A percentile compares a stretch with the other conserved stretches of the same genome.
phyloP scores from a whole-genome alignment of 208 protist genomes.

The Acanthamoeba divionensis region DNA sequence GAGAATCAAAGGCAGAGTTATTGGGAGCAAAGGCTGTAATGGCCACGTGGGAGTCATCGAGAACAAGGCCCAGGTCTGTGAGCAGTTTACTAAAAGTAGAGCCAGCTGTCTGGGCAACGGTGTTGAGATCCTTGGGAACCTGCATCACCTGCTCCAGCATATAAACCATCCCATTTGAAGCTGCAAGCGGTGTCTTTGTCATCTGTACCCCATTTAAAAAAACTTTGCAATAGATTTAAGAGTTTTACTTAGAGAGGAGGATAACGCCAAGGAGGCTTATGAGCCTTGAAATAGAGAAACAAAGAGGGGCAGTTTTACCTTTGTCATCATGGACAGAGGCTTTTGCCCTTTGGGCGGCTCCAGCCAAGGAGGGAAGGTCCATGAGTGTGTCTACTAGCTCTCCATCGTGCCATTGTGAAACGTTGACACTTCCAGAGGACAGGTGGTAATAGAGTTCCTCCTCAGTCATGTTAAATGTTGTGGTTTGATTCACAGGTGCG shows the following conservation, averaged over 20 bases:
- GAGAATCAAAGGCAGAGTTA: no score
- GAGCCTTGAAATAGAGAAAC: neutral
- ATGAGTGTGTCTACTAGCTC: neutral
- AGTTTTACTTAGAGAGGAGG: neutral
- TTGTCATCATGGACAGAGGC: neutral
- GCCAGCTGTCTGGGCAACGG: neutral
- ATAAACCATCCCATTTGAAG: neutral
- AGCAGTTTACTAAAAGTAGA: neutral
- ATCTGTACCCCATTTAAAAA: neutral
- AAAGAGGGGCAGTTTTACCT: neutral
- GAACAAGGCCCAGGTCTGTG: no score
- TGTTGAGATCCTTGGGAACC: neutral
- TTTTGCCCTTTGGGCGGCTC: neutral
- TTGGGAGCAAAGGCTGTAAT: no score
- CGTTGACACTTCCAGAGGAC: neutral
- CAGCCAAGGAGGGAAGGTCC: neutral
- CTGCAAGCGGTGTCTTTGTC: neutral
- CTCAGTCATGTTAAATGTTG: neutral
- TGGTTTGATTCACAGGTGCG: neutral
- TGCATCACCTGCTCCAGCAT: neutral
- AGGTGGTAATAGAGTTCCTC: neutral
- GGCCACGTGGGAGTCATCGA: no score
- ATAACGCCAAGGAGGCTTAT: neutral
- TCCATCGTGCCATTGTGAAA: neutral
- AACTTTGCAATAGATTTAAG: neutral